Percentiles rank a stretch among this genome's conserved stretches.
phyloP scores from a whole-genome alignment of 2,329 filamentous ascomycete species.

The Diaporthe australafricana region DNA sequence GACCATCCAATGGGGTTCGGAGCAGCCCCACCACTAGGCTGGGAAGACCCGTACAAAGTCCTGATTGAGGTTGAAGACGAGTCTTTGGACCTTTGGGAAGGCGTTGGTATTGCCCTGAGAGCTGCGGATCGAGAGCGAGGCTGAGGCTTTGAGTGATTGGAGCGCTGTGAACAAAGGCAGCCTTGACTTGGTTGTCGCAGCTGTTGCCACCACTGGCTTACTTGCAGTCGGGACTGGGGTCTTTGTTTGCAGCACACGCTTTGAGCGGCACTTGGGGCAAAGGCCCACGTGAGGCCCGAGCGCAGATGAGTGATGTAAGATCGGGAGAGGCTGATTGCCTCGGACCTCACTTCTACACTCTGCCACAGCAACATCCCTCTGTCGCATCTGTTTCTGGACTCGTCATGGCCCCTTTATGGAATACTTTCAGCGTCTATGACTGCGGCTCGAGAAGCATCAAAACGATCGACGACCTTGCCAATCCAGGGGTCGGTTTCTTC shows the following conservation, averaged over 20 bases:
- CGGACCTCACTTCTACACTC: not conserved
- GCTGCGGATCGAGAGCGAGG: slow-evolving; percentile 5
- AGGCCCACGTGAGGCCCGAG: not conserved
- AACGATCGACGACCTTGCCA: not conserved
- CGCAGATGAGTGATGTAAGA: not conserved
- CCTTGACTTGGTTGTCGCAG: not conserved
- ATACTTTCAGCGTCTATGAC: not conserved
- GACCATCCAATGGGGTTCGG: slow-evolving; percentile 1
- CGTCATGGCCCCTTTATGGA: too few species aligned
- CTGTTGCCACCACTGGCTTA: not conserved
- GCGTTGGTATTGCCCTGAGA: not conserved
- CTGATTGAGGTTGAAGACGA: not conserved
- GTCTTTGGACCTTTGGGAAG: not conserved
- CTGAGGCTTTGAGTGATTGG: slow-evolving; percentile 11
- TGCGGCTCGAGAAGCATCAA: too few species aligned
- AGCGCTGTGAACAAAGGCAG: not conserved
- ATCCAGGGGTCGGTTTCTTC: not conserved
- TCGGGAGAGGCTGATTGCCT: not conserved
- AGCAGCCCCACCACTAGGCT: slow-evolving; percentile 11
- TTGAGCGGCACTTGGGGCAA: not conserved
- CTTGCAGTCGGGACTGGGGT: not conserved
- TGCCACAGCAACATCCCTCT: not conserved
- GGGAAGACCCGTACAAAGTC: not conserved
- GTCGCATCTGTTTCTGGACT: not conserved
- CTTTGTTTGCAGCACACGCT: not conserved